Base-by-base conservation (phyloP, 2,329 filamentous ascomycete species). In the Aspergillus sojae region DNA sequence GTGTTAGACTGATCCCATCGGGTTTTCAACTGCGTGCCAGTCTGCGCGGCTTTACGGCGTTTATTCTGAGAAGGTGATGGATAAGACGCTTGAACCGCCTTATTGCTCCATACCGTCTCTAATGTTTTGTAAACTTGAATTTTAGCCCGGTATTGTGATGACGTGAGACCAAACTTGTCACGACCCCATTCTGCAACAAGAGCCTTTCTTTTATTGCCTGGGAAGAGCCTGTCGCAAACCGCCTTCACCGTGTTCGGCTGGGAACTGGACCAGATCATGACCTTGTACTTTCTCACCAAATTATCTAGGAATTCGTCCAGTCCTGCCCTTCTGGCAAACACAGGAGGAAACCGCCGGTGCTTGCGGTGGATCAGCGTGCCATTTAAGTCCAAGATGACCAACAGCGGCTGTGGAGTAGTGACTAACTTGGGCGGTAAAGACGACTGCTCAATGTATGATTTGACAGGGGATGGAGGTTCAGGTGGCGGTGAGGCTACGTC, bases 251-350 rank as follows among this genome's bases (percentile, higher is more conserved):
- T 97, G 1, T 85, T 77, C 0, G 89, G 89, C 23, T 84, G 86
- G 0, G 94, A 93, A 7, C 92, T 96, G 1, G 94, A 96, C 93
- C 94, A 99, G 62, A 98, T 87, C 80, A 93, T 92, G 34, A 97
- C 90, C 58, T 83, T 82, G 80, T 96, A 94, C 63, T 89, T 88
- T 14, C 85, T 79, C 69, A 96, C 84, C 68, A 94, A 86, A 75
- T 93, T 92, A 32, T 84, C 73, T 4, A 98, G 80, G 76, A 99
- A 97, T 0, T 80, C 68, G 3, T 80, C 71, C 1, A 95, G 85
- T 67, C 89, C 84, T 0, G 91, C 91, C 0, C 95, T 90, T 67
- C 84, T 79, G 50, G 88, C 79, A 74, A 93, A 91, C 48, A 77
- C 75, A 11, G 81, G 84, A 4, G 83, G 81, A 1, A 79, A 72